Evolutionary conservation across 495 filamentous ascomycete species (phyloP).

Genomic region (Podospora tetraspora): DNA sequence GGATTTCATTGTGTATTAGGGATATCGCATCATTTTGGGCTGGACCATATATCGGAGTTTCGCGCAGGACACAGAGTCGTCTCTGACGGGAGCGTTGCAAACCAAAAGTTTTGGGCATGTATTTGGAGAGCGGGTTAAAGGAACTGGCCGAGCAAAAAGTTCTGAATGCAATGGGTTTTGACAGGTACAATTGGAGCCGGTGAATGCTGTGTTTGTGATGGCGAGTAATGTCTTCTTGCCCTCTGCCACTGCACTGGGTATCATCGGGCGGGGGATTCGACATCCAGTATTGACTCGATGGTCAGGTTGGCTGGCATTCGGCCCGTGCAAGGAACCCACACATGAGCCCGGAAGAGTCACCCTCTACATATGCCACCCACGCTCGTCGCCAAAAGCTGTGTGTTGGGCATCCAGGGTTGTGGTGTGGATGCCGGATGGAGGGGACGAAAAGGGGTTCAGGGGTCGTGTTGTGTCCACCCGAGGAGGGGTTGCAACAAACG

Average conservation of each 20-base stretch:
- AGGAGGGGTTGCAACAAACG: neutral
- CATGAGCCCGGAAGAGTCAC: neutral
- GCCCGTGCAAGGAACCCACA: neutral
- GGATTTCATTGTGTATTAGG: slow-evolving; percentile 16
- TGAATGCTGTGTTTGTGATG: neutral
- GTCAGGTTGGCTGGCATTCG: too few species aligned
- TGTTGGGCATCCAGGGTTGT: neutral
- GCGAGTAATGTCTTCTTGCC: too few species aligned
- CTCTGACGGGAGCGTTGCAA: neutral
- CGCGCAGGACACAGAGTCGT: slow-evolving; percentile 19
- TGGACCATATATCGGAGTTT: slow-evolving; percentile 26
- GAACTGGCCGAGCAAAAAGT: neutral
- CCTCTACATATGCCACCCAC: too few species aligned
- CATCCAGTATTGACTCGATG: too few species aligned
- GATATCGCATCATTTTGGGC: slow-evolving; percentile 16
- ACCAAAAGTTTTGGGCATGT: slow-evolving; percentile 22
- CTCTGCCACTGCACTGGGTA: neutral
- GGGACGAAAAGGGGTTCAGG: neutral
- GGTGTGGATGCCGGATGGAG: neutral
- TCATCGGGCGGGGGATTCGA: neutral
- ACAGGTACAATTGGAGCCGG: neutral
- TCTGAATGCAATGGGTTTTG: neutral
- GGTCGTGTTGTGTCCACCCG: neutral
- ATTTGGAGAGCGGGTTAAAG: slow-evolving; percentile 8
- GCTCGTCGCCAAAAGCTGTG: neutral